Conservation (phyloP, 2,329 filamentous ascomycete genomes). For the Scorias spongiosa region DNA sequence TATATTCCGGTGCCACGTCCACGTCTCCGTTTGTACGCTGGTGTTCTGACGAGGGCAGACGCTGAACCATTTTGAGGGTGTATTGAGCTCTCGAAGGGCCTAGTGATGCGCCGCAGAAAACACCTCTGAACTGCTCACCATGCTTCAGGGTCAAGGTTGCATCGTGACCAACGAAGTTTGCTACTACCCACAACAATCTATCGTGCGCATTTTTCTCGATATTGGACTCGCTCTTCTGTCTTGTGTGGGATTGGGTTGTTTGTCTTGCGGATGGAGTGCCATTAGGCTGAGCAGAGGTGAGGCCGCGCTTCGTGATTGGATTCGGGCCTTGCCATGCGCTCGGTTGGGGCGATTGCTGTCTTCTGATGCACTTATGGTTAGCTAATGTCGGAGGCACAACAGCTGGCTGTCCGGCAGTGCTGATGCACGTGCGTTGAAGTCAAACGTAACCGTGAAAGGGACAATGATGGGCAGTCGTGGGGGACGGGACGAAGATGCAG, state of each 20-base stretch:
- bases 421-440: too few species aligned
- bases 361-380: slow-evolving; percentile 22
- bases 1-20: slow-evolving; percentile 26
- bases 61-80: slow-evolving; percentile 51
- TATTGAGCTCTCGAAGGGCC: slow-evolving; percentile 38
- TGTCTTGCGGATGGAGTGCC: slow-evolving; percentile 25
- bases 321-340: slow-evolving; percentile 49
- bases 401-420: too few species aligned
- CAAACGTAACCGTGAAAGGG: too few species aligned
- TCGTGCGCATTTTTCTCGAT: slow-evolving; percentile 45
- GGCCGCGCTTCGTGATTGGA: slow-evolving; percentile 42
- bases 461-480: too few species aligned
- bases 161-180: slow-evolving; percentile 43
- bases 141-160: slow-evolving; percentile 42
- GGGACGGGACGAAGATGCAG: too few species aligned
- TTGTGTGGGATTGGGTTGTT: slow-evolving; percentile 8
- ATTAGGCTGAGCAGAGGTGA: slow-evolving; percentile 34
- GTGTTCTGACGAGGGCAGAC: slow-evolving; percentile 25
- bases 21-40: slow-evolving; percentile 31
- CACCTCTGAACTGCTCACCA: slow-evolving; percentile 46
- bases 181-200: slow-evolving; percentile 42
- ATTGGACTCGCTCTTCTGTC: slow-evolving; percentile 30
- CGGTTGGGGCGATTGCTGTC: slow-evolving; percentile 31
- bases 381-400: background rate
- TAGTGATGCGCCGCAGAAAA: slow-evolving; percentile 42